Base-by-base conservation (phyloP, 306 rosid species). In the Luffa acutangula region DNA sequence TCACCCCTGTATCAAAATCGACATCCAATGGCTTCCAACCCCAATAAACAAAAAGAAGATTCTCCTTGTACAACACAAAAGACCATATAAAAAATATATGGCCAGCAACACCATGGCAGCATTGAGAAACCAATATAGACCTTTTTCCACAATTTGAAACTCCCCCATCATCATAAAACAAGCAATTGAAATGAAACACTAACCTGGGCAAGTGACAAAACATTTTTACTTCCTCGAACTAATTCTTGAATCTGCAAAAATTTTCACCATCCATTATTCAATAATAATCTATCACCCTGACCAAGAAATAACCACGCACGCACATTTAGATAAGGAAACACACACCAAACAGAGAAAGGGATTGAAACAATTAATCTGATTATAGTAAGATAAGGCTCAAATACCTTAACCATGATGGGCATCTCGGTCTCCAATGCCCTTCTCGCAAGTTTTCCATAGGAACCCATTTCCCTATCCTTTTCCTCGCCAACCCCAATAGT, bases 401-500 rank as follows among this genome's bases (percentile, higher is more conserved):
- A 76, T 83, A 87, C 92, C 92, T 87, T 20, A 78, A 89, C 90
- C 92, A 89, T 89, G 52, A 89, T 67, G 34, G 92, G 92, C 90
- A 76, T 87, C 18, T 89, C 85, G 34, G 92, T 89, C 62, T 89
- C 89, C 84, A 89, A 43, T 31, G 82, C 90, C 86, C 92, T 85
- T 82, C n/a, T 83, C 25, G 92, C 92, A 81, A 89, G 90, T 57
- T 25, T 80, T 80, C 82, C 84, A 53, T 33, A 62, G 7, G 92
- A 85, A 85, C 92, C 92, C 92, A 89, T 88, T 75, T 82, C 81
- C 14, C 63, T 25, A 33, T 21, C 37, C 14, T 59, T 78, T 66
- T 18, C 36, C 77, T 25, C 60, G 33, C 82, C 82, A 46, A 82
- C 37, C 74, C 83, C 52, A 41, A 74, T 70, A 51, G 20, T 45